Base-by-base conservation (phyloP, 805 yeast species). In the Clavispora vitiphila region DNA sequence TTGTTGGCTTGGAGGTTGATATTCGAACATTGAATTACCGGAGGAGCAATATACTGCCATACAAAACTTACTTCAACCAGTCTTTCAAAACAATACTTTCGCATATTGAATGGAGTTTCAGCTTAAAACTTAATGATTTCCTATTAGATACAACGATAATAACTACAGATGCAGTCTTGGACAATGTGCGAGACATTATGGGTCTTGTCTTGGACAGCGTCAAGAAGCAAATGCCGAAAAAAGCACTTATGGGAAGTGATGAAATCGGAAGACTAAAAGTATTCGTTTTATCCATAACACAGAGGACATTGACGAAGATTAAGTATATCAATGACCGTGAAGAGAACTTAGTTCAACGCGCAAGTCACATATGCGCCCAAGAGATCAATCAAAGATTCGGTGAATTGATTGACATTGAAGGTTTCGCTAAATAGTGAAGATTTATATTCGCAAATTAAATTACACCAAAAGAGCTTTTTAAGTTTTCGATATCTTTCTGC, bases 401-500 rank as follows among this genome's bases (percentile, higher is more conserved):
- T 16, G 32, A 10, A 5, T 37, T 9, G 34, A 18, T 29, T 9
- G 11, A 12, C 38, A 40, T 15, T 34, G 35, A 12, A 14, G 25
- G 2, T 34, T 21, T 22, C 26, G 25, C 21, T 19, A 10, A 16
- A 29, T 29, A 29, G 20, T 5, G 15, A 7, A 16, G 20, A 5
- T 9, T 8, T 10, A 32, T 41, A n/a, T 32, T 21, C n/a, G 12
- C 8, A 24, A 16, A 18, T 38, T 49, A 65, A 19, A 64, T 44
- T 15, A 61, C 42, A 5, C 70, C 69, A 40, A 65, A 58, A 2
- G 79, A 68, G 45, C 62, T 75, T 52, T 80, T 80, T 46, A 88
- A 64, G 53, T 85, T 85, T 50, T 82, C 82, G 41, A 74, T 79
- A 61, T 88, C 95, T 49, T 86, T 81, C 46, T 73, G 65, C 50